Evolutionary conservation across 148 eudicot genomes (phyloP), one percentile per base, ranked within the genome.

Genomic region (Spergularia bocconei): DNA sequence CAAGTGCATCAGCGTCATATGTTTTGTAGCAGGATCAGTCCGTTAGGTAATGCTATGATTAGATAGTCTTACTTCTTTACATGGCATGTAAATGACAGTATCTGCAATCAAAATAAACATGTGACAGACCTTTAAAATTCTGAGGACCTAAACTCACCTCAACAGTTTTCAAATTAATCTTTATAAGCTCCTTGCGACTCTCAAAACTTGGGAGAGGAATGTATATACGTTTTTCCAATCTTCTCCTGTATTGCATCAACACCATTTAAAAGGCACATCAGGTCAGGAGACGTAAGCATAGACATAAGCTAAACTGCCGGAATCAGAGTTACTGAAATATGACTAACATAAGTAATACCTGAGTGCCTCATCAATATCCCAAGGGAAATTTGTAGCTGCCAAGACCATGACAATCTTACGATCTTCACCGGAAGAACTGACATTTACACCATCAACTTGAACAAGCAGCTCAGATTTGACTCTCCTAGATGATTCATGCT

Each of bases 311-410:
- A 60, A 36, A 19, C 11, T 29, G 15, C 5, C 9, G 50, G 39
- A 52, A 13, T 74, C 13, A 50, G 38, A 15, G 53, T 51, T 63
- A 67, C n/a, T 33, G 14, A 48, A 12, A 61, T 48, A 65, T 21
- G 11, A 69, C 12, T 48, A 58, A 58, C 53, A 54, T 71, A 3
- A 51, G 61, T 53, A 71, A 19, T 53, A 95, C 98, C 97, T 92
- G 81, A 95, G 84, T 52, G 98, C 98, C 87, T 95, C 98, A 66
- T 95, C 98, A 72, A 95, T 95, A 81, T 95, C 98, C 98, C 98
- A 94, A 2, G 97, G 98, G 78, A 95, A 95, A 83, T 95, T 95
- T 56, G 99, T 95, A 77, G 99, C 99, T 52, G 99, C 99, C 84
- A 95, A 78, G 80, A 95, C 99, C 99, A 95, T 95, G 79, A 95